These are phyloP conservation scores for Lepidopterella palustris DNA, from an alignment of 495 filamentous ascomycete genomes.

Conservation along the genomic window DNA sequence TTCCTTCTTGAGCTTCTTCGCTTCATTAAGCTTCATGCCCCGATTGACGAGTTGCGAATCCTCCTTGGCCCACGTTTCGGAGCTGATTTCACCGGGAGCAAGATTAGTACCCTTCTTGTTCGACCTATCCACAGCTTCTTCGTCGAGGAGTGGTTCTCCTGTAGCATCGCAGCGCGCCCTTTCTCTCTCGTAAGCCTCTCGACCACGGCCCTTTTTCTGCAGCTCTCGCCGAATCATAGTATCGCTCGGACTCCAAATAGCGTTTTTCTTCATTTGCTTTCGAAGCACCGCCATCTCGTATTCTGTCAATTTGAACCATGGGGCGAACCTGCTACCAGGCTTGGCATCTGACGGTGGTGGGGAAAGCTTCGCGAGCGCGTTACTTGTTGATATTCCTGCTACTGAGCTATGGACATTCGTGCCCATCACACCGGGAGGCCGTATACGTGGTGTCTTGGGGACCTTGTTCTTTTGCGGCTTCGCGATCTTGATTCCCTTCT, in stretches of 20 bases:
- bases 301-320: constrained; percentile 84
- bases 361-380: constrained; percentile 65
- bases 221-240: constrained; percentile 95
- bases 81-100: constrained; percentile 45
- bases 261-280: constrained; percentile 99
- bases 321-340: constrained; percentile 66
- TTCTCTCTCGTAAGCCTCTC: constrained; percentile 63
- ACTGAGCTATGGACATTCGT: constrained; percentile 50
- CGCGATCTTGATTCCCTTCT: constrained; percentile 7
- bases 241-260: constrained; percentile 87
- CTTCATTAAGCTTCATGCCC: constrained; percentile 87
- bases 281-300: constrained; percentile 87
- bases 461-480: constrained; percentile 23
- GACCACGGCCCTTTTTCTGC: constrained; percentile 65
- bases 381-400: constrained; percentile 71
- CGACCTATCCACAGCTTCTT: constrained; percentile 33
- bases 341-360: constrained; percentile 73
- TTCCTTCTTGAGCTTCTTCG: constrained; percentile 84
- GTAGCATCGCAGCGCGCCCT: constrained; percentile 61
- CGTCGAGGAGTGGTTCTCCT: constrained; percentile 55
- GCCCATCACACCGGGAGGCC: constrained; percentile 44
- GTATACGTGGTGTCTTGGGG: constrained; percentile 40
- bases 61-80: constrained; percentile 41
- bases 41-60: constrained; percentile 65
- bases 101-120: constrained; percentile 41